Base-by-base conservation (phyloP, 1,139 yeast genomes). In the Yamadazyma epiphylla region DNA sequence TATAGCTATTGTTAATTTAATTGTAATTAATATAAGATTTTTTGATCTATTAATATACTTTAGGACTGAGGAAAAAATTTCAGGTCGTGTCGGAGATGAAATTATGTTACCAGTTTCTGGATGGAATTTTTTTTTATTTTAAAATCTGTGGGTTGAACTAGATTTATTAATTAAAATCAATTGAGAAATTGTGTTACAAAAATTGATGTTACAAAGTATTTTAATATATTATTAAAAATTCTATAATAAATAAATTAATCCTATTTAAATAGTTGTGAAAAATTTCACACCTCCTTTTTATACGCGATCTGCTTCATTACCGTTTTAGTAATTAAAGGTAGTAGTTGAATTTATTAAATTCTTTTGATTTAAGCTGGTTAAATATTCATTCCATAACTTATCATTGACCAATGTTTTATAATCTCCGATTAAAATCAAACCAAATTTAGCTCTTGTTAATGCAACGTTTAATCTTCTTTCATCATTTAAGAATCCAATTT, bases 401-500 rank as follows among this genome's bases (percentile, higher is more conserved):
- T 80, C 75, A 7, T 51, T 49, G 15, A 55, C 48, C 48, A 80
- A 59, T 33, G 80, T 72, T 3, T 57, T 44, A 5, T 64, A 67
- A 49, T 80, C 77, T 25, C 88, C 87, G 33, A 77, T 63, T 22
- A 77, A 48, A 2, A 76, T 52, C 45, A 77, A 52, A 1, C 80
- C 80, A 39, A 70, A 71, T 47, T 64, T 69, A 4, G 83, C 82
- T 61, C 84, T 68, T 3, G 84, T 77, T 40, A 77, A 55, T 0
- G 82, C 84, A 32, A 77, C 84, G 43, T 77, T 76, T 43, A 76
- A 51, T 53, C 82, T 62, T 53, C 83, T 58, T 32, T 66, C 67
- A 43, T 77, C 83, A 30, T 58, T 61, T 33, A 77, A 68, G 49
- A 77, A 77, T 20, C 84, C 84, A 42, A 77, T 71, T 33, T 66